phyloP scores from a whole-genome alignment of 2,329 filamentous ascomycete species.

The Grosmannia serpens region DNA sequence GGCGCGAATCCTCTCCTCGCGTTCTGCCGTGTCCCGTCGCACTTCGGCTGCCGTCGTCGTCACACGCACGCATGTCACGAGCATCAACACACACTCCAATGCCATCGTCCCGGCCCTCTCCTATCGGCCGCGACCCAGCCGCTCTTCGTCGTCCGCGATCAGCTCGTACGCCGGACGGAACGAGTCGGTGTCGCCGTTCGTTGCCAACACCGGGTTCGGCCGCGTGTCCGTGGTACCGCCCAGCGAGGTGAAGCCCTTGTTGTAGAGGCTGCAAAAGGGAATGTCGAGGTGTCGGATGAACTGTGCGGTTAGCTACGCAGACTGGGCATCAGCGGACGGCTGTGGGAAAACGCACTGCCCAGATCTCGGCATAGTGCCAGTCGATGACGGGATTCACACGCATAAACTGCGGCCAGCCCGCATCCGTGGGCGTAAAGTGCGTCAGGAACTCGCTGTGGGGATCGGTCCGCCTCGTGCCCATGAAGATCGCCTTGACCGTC shows the following conservation, averaged over 20 bases:
- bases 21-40: not conserved
- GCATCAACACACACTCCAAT: not conserved
- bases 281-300: constrained; percentile 72
- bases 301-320: constrained; percentile 25
- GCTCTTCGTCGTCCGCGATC: constrained; percentile 63
- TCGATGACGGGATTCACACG: constrained; percentile 91
- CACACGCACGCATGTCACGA: not conserved
- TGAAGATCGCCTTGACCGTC: constrained; percentile 65
- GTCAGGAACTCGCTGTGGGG: constrained; percentile 72
- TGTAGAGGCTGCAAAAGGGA: constrained; percentile 79
- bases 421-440: constrained; percentile 79
- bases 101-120: not conserved
- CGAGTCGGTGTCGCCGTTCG: constrained; percentile 18
- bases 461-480: constrained; percentile 82
- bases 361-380: constrained; percentile 94
- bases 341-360: constrained; percentile 52
- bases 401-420: constrained; percentile 86
- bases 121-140: constrained; percentile 57
- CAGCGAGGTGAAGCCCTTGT: constrained; percentile 55
- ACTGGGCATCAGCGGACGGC: not conserved
- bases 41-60: not conserved
- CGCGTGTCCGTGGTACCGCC: constrained; percentile 82
- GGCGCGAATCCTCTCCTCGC: too few relatives aligned
- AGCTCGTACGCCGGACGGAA: constrained; percentile 70
- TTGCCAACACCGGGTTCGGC: constrained; percentile 66